These are phyloP conservation scores for Oryza longistaminata DNA, from an alignment of 176 grass and related monocot genomes.

Conservation along the genomic window DNA sequence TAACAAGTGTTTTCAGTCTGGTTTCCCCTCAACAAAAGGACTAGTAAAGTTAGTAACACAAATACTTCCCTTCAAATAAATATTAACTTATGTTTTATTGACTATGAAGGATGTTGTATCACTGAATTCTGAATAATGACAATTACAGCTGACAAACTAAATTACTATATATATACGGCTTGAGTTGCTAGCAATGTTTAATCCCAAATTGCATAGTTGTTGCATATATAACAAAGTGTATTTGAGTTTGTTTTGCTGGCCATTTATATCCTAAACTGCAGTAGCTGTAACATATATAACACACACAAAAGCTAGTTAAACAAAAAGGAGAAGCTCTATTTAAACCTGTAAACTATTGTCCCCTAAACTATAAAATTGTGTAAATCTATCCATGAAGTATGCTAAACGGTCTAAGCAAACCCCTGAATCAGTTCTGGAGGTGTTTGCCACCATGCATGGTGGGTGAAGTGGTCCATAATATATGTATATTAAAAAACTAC, in stretches of 20 bases:
- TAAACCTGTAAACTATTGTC: no score
- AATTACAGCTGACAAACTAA: neutral
- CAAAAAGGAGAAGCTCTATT: neutral
- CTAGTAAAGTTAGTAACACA: neutral
- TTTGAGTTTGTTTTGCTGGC: neutral
- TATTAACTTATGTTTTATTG: neutral
- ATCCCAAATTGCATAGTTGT: neutral
- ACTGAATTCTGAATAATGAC: neutral
- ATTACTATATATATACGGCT: neutral
- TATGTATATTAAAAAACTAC: no score
- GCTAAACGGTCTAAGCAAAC: no score
- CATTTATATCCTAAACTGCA: neutral
- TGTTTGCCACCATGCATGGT: no score
- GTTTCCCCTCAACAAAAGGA: neutral
- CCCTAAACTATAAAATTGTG: no score
- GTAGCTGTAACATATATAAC: neutral
- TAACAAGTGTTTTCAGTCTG: neutral
- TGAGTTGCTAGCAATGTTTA: neutral
- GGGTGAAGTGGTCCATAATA: no score
- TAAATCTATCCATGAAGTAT: no score
- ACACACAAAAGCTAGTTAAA: neutral
- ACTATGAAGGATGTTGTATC: neutral
- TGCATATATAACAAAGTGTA: neutral
- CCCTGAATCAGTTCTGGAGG: no score
- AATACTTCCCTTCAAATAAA: neutral